Conservation (phyloP, 1,284 basidiomycete species). For the Naganishia liquefaciens region DNA sequence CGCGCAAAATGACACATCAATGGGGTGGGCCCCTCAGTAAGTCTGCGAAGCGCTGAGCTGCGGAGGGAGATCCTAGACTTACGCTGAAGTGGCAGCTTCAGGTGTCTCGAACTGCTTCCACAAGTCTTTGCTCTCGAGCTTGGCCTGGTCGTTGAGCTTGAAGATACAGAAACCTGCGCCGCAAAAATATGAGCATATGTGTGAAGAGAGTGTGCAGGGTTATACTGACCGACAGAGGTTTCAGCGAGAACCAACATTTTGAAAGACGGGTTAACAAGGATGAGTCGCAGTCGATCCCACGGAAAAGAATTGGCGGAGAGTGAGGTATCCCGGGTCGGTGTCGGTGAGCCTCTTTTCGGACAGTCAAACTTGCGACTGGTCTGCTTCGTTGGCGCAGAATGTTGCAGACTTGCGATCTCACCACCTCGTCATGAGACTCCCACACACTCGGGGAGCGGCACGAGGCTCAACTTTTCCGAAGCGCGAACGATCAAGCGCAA, state of each 20-base stretch:
- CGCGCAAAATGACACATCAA: slow-evolving; percentile 23
- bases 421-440: slow-evolving; percentile 8
- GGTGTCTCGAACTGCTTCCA: slow-evolving; percentile 91
- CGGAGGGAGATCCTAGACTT: slow-evolving; percentile 51
- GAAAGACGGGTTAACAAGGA: not conserved
- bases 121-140: slow-evolving; percentile 80
- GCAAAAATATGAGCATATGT: slow-evolving; percentile 48
- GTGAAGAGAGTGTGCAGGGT: not conserved
- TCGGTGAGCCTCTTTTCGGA: slow-evolving; percentile 13
- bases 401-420: not conserved
- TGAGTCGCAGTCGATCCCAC: slow-evolving; percentile 1
- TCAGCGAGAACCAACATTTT: slow-evolving; percentile 58
- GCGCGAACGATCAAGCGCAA: slow-evolving; percentile 15
- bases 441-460: not conserved
- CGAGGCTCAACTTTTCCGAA: slow-evolving; percentile 18
- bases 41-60: slow-evolving; percentile 8
- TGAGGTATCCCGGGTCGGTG: slow-evolving; percentile 39
- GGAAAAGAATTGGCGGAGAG: slow-evolving; percentile 36
- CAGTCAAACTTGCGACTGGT: slow-evolving; percentile 16
- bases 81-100: slow-evolving; percentile 88
- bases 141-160: slow-evolving; percentile 88
- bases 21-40: slow-evolving; percentile 25
- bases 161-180: slow-evolving; percentile 96
- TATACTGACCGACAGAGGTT: slow-evolving; percentile 46
- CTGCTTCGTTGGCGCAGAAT: not conserved